Evolutionary conservation across 345 rosid genomes (phyloP), one percentile per base, ranked within the genome.

Genomic region (Anastatica hierochuntica): DNA sequence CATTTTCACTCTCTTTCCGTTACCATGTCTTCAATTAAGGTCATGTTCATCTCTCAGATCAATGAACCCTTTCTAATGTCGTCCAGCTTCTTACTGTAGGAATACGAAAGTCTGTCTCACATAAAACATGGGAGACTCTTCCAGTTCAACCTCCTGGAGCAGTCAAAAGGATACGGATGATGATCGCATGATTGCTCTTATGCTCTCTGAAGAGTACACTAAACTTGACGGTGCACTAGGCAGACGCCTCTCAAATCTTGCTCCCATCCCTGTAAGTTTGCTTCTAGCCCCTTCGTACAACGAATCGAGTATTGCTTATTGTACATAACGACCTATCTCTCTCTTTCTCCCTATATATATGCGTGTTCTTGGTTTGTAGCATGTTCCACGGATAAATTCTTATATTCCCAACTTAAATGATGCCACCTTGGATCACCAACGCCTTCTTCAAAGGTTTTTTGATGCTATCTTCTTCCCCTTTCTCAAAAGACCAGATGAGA

Each of bases 401-500:
- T 81, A 54, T 55, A 84, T 90, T 53, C 98, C 98, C 42, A 78
- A 81, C 65, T 3, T 82, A 36, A 73, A 50, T 51, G 89, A 80
- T 67, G 95, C 96, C 53, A 87, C 79, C 67, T 61, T 84, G 72
- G 98, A 90, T 73, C 85, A 90, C 74, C 89, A 84, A 50, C 87
- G 87, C 73, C 96, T 90, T 70, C 71, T 77, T 13, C 82, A 84
- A 70, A 86, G 97, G 97, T 86, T 18, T 18, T 69, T 44, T 56
- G 15, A 33, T 45, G 13, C 56, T 68, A 54, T 18, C 40, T 57
- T 44, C 18, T 41, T 40, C 40, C 41, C 14, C 21, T 50, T 21
- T 46, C 19, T 21, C 14, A 19, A 49, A 39, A 48, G 9, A 10
- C 33, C 20, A 16, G 16, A 16, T 51, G 19, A 21, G 49, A 60